These are phyloP conservation scores for Microdochium nivale DNA, from an alignment of 2,329 filamentous ascomycete species.

Conservation along the genomic window DNA sequence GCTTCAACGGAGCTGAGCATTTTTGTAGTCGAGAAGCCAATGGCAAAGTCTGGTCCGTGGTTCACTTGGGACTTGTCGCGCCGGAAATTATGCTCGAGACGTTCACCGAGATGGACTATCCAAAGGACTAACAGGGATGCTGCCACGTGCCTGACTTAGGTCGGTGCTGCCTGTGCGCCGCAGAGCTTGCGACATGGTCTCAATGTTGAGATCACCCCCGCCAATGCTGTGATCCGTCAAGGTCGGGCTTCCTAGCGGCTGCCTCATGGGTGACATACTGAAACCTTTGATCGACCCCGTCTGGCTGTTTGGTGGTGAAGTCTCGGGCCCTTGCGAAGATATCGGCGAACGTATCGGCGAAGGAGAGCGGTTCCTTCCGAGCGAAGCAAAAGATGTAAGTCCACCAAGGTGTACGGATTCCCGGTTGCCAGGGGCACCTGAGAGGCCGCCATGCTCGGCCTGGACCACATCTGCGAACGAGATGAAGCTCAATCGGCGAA, in stretches of 20 bases:
- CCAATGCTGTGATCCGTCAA: conserved; percentile 40
- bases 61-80: neutral
- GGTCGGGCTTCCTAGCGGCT: conserved; percentile 55
- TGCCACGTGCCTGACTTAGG: conserved; percentile 45
- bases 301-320: conserved; percentile 69
- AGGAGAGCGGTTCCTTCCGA: conserved; percentile 56
- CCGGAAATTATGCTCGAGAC: neutral
- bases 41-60: too few relatives aligned
- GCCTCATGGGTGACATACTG: conserved; percentile 58
- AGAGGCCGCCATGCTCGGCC: conserved; percentile 61
- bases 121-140: conserved; percentile 49
- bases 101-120: conserved; percentile 28
- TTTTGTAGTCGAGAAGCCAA: too few relatives aligned
- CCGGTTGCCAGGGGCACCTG: conserved; percentile 42
- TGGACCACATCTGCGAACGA: conserved; percentile 95
- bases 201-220: conserved; percentile 71
- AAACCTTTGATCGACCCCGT: conserved; percentile 64
- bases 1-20: too few relatives aligned
- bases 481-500: conserved; percentile 84
- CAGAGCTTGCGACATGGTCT: conserved; percentile 89
- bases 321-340: conserved; percentile 59
- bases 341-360: conserved; percentile 74
- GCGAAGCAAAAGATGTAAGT: conserved; percentile 49
- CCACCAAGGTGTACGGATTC: conserved; percentile 65
- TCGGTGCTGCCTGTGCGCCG: conserved; percentile 80